Conservation (phyloP, 768 basidiomycete species). For the Gymnopilus dilepis region DNA sequence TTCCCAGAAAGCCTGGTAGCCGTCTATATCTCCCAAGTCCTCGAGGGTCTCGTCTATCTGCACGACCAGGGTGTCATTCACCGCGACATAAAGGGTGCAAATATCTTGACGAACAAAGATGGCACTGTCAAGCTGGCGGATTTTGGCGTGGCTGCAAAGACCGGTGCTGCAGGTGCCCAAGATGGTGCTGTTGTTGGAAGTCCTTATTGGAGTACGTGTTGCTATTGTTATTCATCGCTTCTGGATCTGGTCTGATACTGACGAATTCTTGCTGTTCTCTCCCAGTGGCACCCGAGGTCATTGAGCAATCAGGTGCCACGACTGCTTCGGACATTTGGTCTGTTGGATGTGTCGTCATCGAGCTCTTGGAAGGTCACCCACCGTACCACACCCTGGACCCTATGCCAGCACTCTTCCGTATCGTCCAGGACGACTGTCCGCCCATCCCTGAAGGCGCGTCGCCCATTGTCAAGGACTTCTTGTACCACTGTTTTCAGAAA, state of each 20-base stretch:
- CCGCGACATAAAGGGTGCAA: conserved; percentile 98
- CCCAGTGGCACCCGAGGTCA: conserved; percentile 97
- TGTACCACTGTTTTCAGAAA: conserved; percentile 98
- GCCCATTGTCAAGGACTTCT: conserved; percentile 94
- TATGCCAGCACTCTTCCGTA: conserved; percentile 98
- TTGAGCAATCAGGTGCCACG: conserved; percentile 96
- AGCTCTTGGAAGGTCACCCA: conserved; percentile 88
- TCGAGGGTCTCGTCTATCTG: conserved; percentile 94
- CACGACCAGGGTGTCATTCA: conserved; percentile 99
- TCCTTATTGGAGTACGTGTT: conserved; percentile 92
- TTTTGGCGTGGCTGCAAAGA: conserved; percentile 91
- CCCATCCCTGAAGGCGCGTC: conserved; percentile 96
- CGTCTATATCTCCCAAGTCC: conserved; percentile 94
- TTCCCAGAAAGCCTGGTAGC: conserved; percentile 97
- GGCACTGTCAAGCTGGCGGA: conserved; percentile 99
- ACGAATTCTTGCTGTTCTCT: not conserved
- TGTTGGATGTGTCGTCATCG: conserved; percentile 97
- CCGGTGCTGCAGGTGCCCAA: conserved; percentile 72
- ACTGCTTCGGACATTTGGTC: conserved; percentile 99
- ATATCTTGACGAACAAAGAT: conserved; percentile 98
- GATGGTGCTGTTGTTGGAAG: conserved; percentile 96
- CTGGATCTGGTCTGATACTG: conserved; percentile 13
- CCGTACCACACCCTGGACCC: conserved; percentile 96
- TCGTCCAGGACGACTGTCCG: conserved; percentile 97
- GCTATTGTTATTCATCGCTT: not conserved